phyloP scores from a whole-genome alignment of 2,329 filamentous ascomycete genomes.

The Alternaria sp. region DNA sequence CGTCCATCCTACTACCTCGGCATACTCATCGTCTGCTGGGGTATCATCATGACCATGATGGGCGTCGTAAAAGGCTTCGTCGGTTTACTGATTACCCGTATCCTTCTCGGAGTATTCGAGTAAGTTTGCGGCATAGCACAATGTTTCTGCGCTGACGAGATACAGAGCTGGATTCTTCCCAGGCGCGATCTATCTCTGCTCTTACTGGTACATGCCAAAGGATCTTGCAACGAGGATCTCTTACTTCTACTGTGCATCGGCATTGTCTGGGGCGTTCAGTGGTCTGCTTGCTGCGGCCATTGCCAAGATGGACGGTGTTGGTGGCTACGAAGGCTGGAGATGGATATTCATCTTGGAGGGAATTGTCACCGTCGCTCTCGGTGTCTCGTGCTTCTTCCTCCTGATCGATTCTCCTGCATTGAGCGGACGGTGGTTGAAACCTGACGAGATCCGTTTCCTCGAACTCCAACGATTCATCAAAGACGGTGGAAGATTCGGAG shows the following conservation, averaged over 20 bases:
- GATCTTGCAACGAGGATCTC: conserved; percentile 45
- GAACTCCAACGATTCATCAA: conserved; percentile 29
- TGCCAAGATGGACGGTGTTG: conserved; percentile 47
- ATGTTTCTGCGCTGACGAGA: background rate
- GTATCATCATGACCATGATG: conserved; percentile 36
- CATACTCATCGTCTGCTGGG: conserved; percentile 36
- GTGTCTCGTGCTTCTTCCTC: conserved; percentile 34
- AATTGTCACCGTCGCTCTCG: conserved; percentile 38
- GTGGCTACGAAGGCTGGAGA: conserved; percentile 52
- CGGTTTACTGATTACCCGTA: conserved; percentile 24
- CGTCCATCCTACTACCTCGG: conserved; percentile 39
- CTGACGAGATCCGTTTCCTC: conserved; percentile 35
- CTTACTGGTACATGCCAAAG: conserved; percentile 45
- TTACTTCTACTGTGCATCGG: conserved; percentile 48
- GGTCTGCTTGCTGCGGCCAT: conserved; percentile 52
- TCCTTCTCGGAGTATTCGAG: conserved; percentile 35
- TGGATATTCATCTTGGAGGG: conserved; percentile 56
- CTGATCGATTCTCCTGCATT: conserved; percentile 33
- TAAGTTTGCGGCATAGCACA: background rate
- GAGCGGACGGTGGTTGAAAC: conserved; percentile 25
- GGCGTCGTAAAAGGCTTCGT: conserved; percentile 30
- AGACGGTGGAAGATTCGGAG: conserved; percentile 24
- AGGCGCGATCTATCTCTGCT: conserved; percentile 45
- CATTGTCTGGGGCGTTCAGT: conserved; percentile 50
- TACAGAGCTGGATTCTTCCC: conserved; percentile 38